Base-by-base conservation (phyloP, 1,284 basidiomycete genomes). In the Pholiota adiposa region DNA sequence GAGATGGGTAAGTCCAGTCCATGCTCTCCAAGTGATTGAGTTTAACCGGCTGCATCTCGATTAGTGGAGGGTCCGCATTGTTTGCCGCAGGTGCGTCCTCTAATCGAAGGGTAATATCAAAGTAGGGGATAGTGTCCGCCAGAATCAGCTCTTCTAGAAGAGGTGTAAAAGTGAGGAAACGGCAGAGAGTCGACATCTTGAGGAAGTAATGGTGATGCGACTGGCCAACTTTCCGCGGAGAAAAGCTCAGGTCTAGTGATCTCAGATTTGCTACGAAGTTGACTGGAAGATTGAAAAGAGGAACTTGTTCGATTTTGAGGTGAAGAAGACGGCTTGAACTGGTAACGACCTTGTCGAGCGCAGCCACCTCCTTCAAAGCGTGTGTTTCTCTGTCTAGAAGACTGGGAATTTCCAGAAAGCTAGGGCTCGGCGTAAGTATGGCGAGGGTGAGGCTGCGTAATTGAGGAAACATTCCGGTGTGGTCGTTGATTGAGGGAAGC, bases 111-210 rank as follows among this genome's bases (percentile, higher is more conserved):
- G 54, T 48, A 21, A 62, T 52, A 50, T 70, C 65, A 69, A 80
- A 79, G 31, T 75, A 64, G 9, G 80, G 79, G 11, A 75, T 72
- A 12, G 79, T 79, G 59, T 79, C 75, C 12, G 65, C 66, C 27
- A 85, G 68, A 25, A 73, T 70, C 52, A 85, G 70, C 34, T 78
- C 73, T 63, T 79, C 74, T 9, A 83, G 67, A 48, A 69, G 70
- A 31, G 77, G 74, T 1, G 78, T 75, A 19, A 73, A 69, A 41
- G 65, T 67, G 44, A 83, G 65, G 51, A 81, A 73, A 40, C 66
- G 68, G 54, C 70, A 65, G 19, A 82, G 71, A 29, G 73, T 63
- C 6, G 76, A 79, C 67, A 80, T 69, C 59, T 71, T 75, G 62
- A 77, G 63, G 57, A 51, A 64, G 56, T 65, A 68, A 29, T 61